A percentile compares a stretch with the other conserved stretches of the same genome.
These are phyloP conservation scores for Silene latifolia DNA, from an alignment of 148 eudicot species.

Conservation along the genomic window DNA sequence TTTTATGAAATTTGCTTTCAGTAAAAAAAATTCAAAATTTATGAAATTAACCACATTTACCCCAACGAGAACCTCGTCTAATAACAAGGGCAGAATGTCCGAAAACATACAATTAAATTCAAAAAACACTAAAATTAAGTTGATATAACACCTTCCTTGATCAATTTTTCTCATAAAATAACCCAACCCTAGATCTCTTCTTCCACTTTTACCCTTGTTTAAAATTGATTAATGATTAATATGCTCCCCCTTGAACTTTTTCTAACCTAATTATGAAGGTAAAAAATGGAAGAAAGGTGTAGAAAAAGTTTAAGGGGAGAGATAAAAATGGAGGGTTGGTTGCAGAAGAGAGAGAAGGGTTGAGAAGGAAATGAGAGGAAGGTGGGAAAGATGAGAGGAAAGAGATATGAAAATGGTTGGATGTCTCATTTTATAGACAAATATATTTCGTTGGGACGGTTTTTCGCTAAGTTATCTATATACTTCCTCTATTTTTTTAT, in stretches of 20 bases:
- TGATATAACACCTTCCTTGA: conserved; percentile 11
- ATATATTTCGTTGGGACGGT: too few species aligned
- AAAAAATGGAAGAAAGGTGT: neutral
- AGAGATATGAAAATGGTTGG: conserved; percentile 7
- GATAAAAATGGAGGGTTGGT: conserved; percentile 3
- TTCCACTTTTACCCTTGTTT: neutral
- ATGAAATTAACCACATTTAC: conserved; percentile 46
- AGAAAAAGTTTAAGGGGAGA: neutral
- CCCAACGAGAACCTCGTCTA: conserved; percentile 38
- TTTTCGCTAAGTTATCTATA: too few species aligned
- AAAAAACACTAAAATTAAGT: neutral
- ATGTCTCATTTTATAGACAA: neutral
- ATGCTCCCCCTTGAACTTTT: neutral
- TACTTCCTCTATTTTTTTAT: too few species aligned
- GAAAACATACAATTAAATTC: neutral
- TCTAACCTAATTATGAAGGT: neutral
- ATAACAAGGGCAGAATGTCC: conserved; percentile 26
- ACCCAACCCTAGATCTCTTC: conserved; percentile 1
- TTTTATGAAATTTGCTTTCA: too few species aligned
- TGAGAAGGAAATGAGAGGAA: neutral
- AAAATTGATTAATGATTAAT: neutral
- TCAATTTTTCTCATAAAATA: conserved; percentile 24
- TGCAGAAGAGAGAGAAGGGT: conserved; percentile 8
- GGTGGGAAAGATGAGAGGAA: conserved; percentile 9
- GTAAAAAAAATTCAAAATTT: neutral